Evolutionary conservation across 2,329 filamentous ascomycete species (phyloP).

Genomic region (Ustulina deusta): DNA sequence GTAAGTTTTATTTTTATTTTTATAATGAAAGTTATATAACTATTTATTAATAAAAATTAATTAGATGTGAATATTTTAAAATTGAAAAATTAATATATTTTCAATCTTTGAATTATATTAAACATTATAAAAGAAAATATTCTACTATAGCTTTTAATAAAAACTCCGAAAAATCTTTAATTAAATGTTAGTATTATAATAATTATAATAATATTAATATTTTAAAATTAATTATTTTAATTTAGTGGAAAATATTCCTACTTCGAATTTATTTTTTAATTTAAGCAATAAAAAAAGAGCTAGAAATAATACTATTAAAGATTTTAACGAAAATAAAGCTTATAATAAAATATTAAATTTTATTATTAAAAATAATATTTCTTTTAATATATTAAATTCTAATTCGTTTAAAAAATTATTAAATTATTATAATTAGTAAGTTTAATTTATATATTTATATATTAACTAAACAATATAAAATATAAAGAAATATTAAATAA

Average conservation of each 20-base stretch:
- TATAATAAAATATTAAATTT: slow-evolving; percentile 1
- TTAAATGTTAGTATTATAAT: background rate
- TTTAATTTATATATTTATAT: background rate
- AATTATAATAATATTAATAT: slow-evolving; percentile 6
- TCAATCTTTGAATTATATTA: slow-evolving; percentile 6
- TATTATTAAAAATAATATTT: slow-evolving; percentile 3
- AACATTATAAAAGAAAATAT: slow-evolving; percentile 12
- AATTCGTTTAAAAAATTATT: background rate
- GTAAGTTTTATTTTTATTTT: too few relatives aligned
- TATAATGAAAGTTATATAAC: too few relatives aligned
- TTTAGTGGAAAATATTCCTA: too few relatives aligned
- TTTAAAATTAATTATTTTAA: too few relatives aligned
- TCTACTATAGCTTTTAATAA: slow-evolving; percentile 7
- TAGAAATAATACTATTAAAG: slow-evolving; percentile 5
- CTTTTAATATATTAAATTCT: background rate
- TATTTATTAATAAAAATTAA: too few relatives aligned
- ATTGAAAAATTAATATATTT: too few relatives aligned
- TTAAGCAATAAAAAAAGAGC: background rate
- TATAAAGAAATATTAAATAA: too few relatives aligned
- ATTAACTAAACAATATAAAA: too few relatives aligned
- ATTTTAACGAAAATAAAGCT: background rate
- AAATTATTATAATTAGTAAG: background rate
- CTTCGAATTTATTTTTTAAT: slow-evolving; percentile 3
- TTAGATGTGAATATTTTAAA: too few relatives aligned
- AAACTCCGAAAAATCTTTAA: background rate